Evolutionary conservation across 176 grass and related monocot species (phyloP).

Genomic region (Canna indica): DNA sequence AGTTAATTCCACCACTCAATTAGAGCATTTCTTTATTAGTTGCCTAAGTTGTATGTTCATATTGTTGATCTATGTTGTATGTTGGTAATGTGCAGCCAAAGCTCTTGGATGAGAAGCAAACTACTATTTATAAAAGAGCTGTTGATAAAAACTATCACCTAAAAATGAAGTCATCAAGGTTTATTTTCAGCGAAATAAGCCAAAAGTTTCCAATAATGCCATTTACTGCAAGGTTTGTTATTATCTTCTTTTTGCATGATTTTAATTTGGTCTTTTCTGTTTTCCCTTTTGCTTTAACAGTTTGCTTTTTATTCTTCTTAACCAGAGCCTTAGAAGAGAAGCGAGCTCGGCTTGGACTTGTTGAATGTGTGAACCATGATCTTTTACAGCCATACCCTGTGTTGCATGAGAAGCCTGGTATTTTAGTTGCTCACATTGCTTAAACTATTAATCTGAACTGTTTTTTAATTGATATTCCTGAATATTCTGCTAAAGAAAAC

Average conservation of each 20-base stretch:
- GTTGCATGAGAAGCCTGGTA: conserved; percentile 96
- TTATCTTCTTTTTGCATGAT: neutral
- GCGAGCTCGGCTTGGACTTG: conserved; percentile 73
- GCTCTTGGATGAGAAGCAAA: conserved; percentile 94
- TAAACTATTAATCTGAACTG: neutral
- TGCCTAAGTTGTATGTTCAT: too few relatives aligned
- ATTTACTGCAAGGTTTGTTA: conserved; percentile 69
- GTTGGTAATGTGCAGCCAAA: conserved; percentile 45
- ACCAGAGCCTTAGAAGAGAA: conserved; percentile 94
- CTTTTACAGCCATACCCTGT: conserved; percentile 97
- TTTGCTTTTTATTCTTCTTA: conserved; percentile 5
- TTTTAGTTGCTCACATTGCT: neutral
- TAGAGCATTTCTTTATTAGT: neutral
- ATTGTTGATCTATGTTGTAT: conserved; percentile 5
- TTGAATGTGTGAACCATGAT: conserved; percentile 98
- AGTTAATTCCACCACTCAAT: neutral
- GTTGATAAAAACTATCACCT: conserved; percentile 98
- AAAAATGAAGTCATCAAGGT: conserved; percentile 97
- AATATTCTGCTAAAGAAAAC: too few relatives aligned
- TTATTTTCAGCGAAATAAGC: conserved; percentile 98
- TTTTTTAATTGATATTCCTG: neutral
- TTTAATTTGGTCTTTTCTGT: neutral
- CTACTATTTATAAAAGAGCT: conserved; percentile 97
- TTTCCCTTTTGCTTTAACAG: neutral
- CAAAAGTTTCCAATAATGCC: conserved; percentile 99